A percentile compares a stretch with the other conserved stretches of the same genome.
phyloP scores from a whole-genome alignment of 805 yeast species.

The Spathaspora arborariae region DNA sequence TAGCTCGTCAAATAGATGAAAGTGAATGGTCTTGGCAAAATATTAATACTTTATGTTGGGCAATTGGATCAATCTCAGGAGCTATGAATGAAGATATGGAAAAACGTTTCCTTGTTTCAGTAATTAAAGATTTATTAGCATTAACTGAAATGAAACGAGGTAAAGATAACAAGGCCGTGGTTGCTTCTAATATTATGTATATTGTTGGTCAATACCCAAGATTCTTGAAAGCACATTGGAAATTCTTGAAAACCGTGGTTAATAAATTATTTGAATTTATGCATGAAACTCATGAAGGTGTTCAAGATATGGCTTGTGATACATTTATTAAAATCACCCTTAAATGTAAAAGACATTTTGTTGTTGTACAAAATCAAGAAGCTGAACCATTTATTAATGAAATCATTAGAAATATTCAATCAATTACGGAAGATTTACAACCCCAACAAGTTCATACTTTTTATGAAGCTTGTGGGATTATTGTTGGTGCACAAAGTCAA shows the following conservation, averaged over 20 bases:
- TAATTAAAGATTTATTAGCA: slow-evolving; percentile 85
- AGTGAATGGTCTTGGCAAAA: slow-evolving; percentile 99
- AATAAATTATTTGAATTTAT: slow-evolving; percentile 94
- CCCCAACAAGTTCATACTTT: slow-evolving; percentile 98
- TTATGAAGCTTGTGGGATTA: slow-evolving; percentile 95
- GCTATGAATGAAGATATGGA: slow-evolving; percentile 98
- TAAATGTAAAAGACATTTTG: slow-evolving; percentile 94
- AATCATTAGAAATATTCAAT: slow-evolving; percentile 77
- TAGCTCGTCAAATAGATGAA: slow-evolving; percentile 91
- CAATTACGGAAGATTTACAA: slow-evolving; percentile 84
- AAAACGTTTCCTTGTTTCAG: slow-evolving; percentile 87
- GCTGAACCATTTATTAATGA: slow-evolving; percentile 87
- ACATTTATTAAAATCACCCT: slow-evolving; percentile 94
- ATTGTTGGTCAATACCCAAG: slow-evolving; percentile 99
- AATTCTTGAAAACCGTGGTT: slow-evolving; percentile 91
- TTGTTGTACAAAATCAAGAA: slow-evolving; percentile 81
- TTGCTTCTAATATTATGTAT: slow-evolving; percentile 99
- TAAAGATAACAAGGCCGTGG: slow-evolving; percentile 97
- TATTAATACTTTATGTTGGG: slow-evolving; percentile 97
- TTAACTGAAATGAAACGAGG: slow-evolving; percentile 96
- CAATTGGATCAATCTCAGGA: slow-evolving; percentile 97
- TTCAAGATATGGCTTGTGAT: slow-evolving; percentile 99
- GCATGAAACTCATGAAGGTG: slow-evolving; percentile 99
- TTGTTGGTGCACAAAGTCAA: slow-evolving; percentile 81
- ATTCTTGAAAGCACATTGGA: slow-evolving; percentile 97